Conservation (phyloP, 2,329 filamentous ascomycete species). For the Aspergillus puulaauensis region DNA sequence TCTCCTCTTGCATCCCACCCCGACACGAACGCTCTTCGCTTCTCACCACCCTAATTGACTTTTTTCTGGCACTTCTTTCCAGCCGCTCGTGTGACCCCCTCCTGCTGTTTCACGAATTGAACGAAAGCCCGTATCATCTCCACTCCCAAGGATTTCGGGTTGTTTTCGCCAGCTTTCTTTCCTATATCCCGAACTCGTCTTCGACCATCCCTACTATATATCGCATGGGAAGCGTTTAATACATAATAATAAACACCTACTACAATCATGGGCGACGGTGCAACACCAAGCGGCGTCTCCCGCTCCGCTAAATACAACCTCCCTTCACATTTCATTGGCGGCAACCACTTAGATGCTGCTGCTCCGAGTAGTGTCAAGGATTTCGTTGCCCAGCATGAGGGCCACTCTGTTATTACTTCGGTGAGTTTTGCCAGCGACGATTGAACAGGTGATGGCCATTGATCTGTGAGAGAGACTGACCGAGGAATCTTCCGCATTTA, state of each 20-base stretch:
- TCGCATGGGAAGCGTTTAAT: constrained; percentile 27
- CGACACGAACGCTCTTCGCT: neutral
- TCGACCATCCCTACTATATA: constrained; percentile 14
- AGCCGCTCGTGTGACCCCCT: neutral
- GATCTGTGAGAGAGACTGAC: neutral
- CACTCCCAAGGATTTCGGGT: neutral
- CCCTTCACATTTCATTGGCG: constrained; percentile 93
- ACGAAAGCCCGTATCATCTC: constrained; percentile 6
- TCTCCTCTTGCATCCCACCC: neutral
- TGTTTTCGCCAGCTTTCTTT: constrained; percentile 9
- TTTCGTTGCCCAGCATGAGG: constrained; percentile 84
- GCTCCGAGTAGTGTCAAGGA: constrained; percentile 88
- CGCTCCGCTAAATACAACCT: constrained; percentile 81
- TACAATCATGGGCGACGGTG: constrained; percentile 43
- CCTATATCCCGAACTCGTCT: neutral
- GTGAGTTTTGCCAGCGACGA: constrained; percentile 58
- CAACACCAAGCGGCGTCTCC: constrained; percentile 52
- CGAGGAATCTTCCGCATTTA: constrained; percentile 40
- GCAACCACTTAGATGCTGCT: constrained; percentile 81
- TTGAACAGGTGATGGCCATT: neutral
- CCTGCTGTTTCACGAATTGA: constrained; percentile 12
- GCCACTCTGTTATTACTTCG: constrained; percentile 97
- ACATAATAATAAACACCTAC: constrained; percentile 23
- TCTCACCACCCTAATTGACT: neutral
- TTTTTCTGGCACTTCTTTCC: neutral